A percentile compares a stretch with the other conserved stretches of the same genome.
Evolutionary conservation across 345 rosid genomes (phyloP).

Genomic region (Eucalyptus tenuipes): DNA sequence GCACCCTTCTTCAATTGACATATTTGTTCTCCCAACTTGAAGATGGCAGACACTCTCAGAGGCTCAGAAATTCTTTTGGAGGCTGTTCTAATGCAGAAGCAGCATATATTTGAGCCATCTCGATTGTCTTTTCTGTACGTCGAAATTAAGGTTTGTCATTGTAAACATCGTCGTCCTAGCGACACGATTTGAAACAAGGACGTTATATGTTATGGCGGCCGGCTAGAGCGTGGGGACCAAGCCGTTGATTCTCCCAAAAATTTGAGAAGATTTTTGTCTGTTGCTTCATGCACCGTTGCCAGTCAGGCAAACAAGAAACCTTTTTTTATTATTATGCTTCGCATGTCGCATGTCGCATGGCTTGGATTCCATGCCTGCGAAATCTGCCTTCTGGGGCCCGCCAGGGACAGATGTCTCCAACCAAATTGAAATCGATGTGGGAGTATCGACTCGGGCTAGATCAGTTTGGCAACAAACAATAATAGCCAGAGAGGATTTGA

Average conservation of each 20-base stretch:
- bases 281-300: background rate
- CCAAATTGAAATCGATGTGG: background rate
- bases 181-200: background rate
- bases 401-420: background rate
- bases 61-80: background rate
- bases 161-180: background rate
- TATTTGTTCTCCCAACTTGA: background rate
- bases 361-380: background rate
- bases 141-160: background rate
- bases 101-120: background rate
- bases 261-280: background rate
- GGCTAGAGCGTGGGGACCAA: background rate
- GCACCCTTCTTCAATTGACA: constrained; percentile 8
- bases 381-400: background rate
- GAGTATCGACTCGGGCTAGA: background rate
- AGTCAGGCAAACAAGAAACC: background rate
- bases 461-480: background rate
- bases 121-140: background rate
- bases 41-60: background rate
- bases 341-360: background rate
- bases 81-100: background rate
- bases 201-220: background rate
- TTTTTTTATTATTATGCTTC: background rate
- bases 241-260: background rate
- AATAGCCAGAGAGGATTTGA: background rate